These are phyloP conservation scores for Hericium alpestre DNA, from an alignment of 768 basidiomycete species.

Conservation along the genomic window DNA sequence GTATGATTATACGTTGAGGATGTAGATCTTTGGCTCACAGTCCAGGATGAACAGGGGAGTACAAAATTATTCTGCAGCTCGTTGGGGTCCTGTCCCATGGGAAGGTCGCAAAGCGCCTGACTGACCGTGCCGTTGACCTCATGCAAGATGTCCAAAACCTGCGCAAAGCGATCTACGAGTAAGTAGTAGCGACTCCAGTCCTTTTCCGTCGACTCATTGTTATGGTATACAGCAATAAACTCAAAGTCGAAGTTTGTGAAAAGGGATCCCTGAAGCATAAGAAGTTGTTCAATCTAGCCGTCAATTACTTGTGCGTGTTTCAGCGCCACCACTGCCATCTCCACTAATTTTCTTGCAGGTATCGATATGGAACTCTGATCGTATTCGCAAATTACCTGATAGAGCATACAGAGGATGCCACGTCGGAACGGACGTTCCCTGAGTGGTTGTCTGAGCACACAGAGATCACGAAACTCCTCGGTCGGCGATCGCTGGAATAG, in stretches of 20 bases:
- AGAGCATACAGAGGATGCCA: constrained; percentile 40
- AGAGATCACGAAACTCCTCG: constrained; percentile 71
- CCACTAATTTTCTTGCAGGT: constrained; percentile 30
- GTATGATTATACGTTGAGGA: constrained; percentile 25
- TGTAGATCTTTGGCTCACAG: not conserved
- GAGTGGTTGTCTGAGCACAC: constrained; percentile 75
- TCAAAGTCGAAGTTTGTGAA: constrained; percentile 77
- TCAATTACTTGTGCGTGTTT: constrained; percentile 72
- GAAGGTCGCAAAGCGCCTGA: constrained; percentile 82
- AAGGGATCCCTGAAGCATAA: constrained; percentile 68
- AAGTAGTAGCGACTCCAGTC: constrained; percentile 19
- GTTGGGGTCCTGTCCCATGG: constrained; percentile 87
- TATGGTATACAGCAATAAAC: constrained; percentile 62
- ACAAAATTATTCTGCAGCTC: constrained; percentile 92
- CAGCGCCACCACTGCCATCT: not conserved
- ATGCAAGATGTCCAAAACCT: constrained; percentile 98
- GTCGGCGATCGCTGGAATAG: constrained; percentile 59
- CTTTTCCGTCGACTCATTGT: not conserved
- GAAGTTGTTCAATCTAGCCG: constrained; percentile 62
- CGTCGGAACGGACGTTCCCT: constrained; percentile 47
- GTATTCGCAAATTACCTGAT: constrained; percentile 93
- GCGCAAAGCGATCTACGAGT: constrained; percentile 92
- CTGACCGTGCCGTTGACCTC: constrained; percentile 80
- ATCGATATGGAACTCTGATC: constrained; percentile 85
- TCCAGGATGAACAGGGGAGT: constrained; percentile 55